Base-by-base conservation (phyloP, 2,329 filamentous ascomycete genomes). In the Bipolaris victoriae region DNA sequence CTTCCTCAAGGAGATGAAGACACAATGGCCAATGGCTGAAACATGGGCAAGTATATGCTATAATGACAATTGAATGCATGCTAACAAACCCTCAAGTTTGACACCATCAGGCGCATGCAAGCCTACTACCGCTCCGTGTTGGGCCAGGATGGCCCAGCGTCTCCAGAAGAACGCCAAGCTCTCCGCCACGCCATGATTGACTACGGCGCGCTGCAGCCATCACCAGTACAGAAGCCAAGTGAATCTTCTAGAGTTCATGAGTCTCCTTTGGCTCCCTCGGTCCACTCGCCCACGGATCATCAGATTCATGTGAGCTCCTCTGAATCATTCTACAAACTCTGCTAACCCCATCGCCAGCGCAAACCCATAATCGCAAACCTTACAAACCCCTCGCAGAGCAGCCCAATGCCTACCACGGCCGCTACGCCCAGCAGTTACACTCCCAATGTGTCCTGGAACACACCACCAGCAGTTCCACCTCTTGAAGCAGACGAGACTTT, bases 101-200 rank as follows among this genome's bases (percentile, higher is more conserved):
- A 78, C 39, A 78, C 76, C 1, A 77, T 78, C 62, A 77, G 77
- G 52, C 75, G 75, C 56, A 78, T 78, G 76, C 76, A 77, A 45
- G 75, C 71, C 0, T 78, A 76, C 60, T 78, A 78, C 55, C 70
- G 72, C 44, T 74, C 72, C 7, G 65, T 73, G 1, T 64, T 69
- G 5, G 71, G 70, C 3, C 73, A 77, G 55, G 75, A 71, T 22
- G 70, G 61, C 0, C 67, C 73, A 1, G 73, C 75, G 7, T 76
- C 72, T 3, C 74, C 70, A 2, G 73, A 76, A 54, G 76, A 78
- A 58, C 70, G 76, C 18, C 70, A 72, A 37, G 75, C 68, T 0
- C 67, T 78, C 13, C 67, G 70, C 11, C 72, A 69, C 22, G 75
- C 76, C 3, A 72, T 78, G 69, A 69, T 78, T n/a, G 76, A 78